Base-by-base conservation (phyloP, 2,329 filamentous ascomycete species). In the Cercospora zeina region DNA sequence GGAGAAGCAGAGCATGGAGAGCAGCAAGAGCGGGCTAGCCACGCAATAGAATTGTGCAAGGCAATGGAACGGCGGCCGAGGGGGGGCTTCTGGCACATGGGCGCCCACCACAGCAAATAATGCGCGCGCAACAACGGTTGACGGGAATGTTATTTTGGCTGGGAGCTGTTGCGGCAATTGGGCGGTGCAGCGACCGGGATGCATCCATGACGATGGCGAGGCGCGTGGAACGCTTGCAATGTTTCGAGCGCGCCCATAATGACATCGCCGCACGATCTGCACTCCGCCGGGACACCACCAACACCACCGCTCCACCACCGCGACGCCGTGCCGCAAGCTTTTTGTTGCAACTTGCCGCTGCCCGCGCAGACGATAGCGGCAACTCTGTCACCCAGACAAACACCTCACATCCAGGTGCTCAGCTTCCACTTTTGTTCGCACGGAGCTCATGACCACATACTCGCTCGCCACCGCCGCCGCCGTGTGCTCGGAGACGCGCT, bases 371-470 rank as follows among this genome's bases (percentile, higher is more conserved):
- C 49, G n/a, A 34, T 53, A 53, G 49, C 31, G 49, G 27, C 49
- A 53, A 53, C 49, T 53, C 49, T 53, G 33, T 51, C 27, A 53
- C 9, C 3, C 6, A 53, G 33, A 27, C 49, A 53, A 53, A 53
- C 49, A 53, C 49, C 49, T 53, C 49, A 53, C 49, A 53, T 53
- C 27, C 49, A 27, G 27, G 49, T 34, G 27, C 49, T 34, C 49
- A 53, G 31, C 49, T 53, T 34, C 49, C 49, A 53, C 30, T 53
- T 53, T 53, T n/a, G 49, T 27, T n/a, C n/a, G n/a, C n/a, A n/a
- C n/a, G n/a, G n/a, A 16, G 33, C 49, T 53, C 27, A 16, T 16
- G 14, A 33, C 27, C 30, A 33, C 49, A 53, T n/a, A 33, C 31
- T 24, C 49, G 13, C 49, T 34, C 49, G 27, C 49, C 49, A 45